Conservation (phyloP, 768 basidiomycete species). For the Imleria badia region DNA sequence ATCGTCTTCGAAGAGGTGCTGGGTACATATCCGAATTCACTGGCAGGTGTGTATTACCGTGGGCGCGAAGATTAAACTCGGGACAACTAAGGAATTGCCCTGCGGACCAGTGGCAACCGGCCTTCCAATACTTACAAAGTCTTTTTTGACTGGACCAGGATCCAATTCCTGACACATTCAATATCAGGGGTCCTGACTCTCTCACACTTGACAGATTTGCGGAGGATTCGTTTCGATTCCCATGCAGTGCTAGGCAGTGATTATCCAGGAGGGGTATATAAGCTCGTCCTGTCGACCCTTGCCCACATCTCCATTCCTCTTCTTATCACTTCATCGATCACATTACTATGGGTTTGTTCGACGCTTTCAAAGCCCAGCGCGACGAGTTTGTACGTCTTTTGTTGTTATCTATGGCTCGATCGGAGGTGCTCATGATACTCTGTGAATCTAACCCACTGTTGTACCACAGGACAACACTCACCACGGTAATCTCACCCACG, state of each 20-base stretch:
- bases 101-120: too few relatives aligned
- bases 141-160: too few relatives aligned
- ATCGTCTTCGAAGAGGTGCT: too few relatives aligned
- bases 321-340: background rate
- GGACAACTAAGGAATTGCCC: too few relatives aligned
- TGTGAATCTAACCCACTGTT: background rate
- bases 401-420: background rate
- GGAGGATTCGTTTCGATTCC: too few relatives aligned
- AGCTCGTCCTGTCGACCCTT: background rate
- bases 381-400: constrained; percentile 6
- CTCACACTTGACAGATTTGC: too few relatives aligned
- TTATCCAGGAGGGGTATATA: constrained; percentile 19
- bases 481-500: constrained; percentile 17
- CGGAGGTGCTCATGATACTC: background rate
- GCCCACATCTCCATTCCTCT: background rate
- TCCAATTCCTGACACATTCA: too few relatives aligned
- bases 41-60: too few relatives aligned
- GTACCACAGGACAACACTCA: constrained; percentile 6
- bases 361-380: background rate
- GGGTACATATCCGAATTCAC: too few relatives aligned
- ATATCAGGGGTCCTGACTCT: too few relatives aligned
- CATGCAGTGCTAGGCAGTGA: background rate
- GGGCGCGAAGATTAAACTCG: too few relatives aligned
- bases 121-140: too few relatives aligned
- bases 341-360: constrained; percentile 10